Evolutionary conservation across 192 early-diverging fungal species (phyloP).

Genomic region (Funneliformis mosseae): DNA sequence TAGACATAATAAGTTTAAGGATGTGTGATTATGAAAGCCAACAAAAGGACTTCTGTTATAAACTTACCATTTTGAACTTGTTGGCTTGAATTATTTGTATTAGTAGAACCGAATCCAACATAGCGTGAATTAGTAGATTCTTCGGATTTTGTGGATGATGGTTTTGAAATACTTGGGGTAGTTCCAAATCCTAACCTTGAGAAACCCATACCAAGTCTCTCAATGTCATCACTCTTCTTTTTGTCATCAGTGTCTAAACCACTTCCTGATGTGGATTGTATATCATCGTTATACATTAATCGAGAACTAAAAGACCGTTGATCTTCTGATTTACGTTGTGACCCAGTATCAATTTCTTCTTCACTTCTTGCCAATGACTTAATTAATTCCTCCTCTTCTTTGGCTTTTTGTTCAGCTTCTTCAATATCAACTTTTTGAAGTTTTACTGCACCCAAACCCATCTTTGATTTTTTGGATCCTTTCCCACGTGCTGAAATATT

Average conservation of each 20-base stretch:
- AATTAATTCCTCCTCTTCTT: slow-evolving; percentile 74
- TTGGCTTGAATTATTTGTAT: neutral
- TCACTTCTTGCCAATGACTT: slow-evolving; percentile 44
- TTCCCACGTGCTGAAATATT: slow-evolving; percentile 24
- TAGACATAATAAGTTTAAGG: neutral
- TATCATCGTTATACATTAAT: slow-evolving; percentile 18
- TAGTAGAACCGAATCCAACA: slow-evolving; percentile 59
- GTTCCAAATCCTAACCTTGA: slow-evolving; percentile 66
- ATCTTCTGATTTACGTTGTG: slow-evolving; percentile 5
- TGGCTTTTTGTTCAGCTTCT: slow-evolving; percentile 85
- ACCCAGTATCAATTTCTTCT: slow-evolving; percentile 45
- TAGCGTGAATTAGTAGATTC: slow-evolving; percentile 35
- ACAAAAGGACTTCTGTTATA: neutral
- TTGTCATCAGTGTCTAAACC: slow-evolving; percentile 16
- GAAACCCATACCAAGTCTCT: slow-evolving; percentile 71
- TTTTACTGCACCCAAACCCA: slow-evolving; percentile 91
- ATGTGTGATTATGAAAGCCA: neutral
- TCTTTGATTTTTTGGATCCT: slow-evolving; percentile 53
- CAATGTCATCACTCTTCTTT: slow-evolving; percentile 51
- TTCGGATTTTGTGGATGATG: neutral
- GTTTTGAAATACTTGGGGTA: slow-evolving; percentile 30
- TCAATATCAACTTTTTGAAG: slow-evolving; percentile 86
- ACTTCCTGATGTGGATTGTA: neutral
- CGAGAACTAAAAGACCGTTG: slow-evolving; percentile 26
- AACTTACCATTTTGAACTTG: neutral